Evolutionary conservation across 805 yeast genomes (phyloP).

Genomic region (Brettanomyces custersianus): DNA sequence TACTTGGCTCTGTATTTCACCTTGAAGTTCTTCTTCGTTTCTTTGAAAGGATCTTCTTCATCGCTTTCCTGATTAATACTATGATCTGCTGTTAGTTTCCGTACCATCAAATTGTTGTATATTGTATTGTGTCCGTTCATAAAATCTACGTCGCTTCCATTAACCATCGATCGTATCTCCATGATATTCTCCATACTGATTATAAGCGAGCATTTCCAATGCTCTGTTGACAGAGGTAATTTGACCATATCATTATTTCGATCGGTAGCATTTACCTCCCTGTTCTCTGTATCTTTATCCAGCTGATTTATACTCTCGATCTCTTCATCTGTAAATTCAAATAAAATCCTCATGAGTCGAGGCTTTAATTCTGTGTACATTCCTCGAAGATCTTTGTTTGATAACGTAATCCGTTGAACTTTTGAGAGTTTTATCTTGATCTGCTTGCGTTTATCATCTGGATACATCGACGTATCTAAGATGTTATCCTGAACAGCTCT

Average conservation of each 20-base stretch:
- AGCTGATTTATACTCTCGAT: conserved; percentile 8
- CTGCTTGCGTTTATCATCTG: conserved; percentile 2
- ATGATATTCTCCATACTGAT: conserved; percentile 15
- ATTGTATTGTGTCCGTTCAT: background rate
- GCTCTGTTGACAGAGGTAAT: conserved; percentile 15
- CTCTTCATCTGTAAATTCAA: conserved; percentile 16
- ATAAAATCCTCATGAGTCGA: conserved; percentile 11
- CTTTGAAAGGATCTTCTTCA: conserved; percentile 3
- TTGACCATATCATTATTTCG: conserved; percentile 6
- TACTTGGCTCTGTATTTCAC: conserved; percentile 13
- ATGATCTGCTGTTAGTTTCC: background rate
- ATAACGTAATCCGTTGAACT: conserved; percentile 15
- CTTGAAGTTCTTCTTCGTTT: conserved; percentile 10
- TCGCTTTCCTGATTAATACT: background rate
- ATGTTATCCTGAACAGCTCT: conserved; percentile 16
- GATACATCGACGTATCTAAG: conserved; percentile 7
- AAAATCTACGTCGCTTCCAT: background rate
- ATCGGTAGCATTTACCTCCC: conserved; percentile 1
- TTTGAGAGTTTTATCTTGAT: conserved; percentile 11
- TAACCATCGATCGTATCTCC: conserved; percentile 5
- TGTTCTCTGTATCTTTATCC: background rate
- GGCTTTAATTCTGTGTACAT: conserved; percentile 14
- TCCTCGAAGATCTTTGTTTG: conserved; percentile 16
- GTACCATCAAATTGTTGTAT: conserved; percentile 1
- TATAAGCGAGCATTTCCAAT: conserved; percentile 19